Conservation (phyloP, 345 rosid species). For the Populus deltoides region DNA sequence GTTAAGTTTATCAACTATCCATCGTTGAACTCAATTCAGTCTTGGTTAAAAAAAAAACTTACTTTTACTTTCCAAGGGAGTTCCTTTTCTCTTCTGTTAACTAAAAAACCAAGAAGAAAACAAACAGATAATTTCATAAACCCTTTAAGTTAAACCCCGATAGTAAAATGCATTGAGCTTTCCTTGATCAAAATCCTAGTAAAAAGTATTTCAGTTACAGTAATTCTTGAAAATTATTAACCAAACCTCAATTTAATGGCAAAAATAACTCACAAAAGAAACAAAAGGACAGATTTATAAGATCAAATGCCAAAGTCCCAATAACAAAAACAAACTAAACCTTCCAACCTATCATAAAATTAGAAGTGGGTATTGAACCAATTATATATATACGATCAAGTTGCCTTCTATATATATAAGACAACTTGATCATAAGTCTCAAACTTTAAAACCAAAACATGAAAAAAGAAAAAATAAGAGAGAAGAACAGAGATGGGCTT, state of each 20-base stretch:
- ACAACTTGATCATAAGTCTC: neutral
- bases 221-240: neutral
- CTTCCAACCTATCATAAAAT: neutral
- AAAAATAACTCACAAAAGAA: neutral
- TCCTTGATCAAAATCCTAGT: neutral
- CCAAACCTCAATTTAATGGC: neutral
- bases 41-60: too few species aligned
- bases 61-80: neutral
- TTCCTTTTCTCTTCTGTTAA: neutral
- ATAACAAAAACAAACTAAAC: neutral
- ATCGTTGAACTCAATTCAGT: neutral
- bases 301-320: neutral
- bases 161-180: neutral
- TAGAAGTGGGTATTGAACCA: neutral
- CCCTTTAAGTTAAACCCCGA: neutral
- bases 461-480: neutral
- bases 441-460: neutral
- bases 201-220: neutral
- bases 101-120: neutral
- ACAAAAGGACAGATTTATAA: neutral
- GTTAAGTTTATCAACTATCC: neutral
- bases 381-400: neutral
- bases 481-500: constrained; percentile 8
- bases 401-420: neutral
- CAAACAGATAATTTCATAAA: neutral